Evolutionary conservation across 768 basidiomycete species (phyloP).

Genomic region (Kwoniella shandongensis): DNA sequence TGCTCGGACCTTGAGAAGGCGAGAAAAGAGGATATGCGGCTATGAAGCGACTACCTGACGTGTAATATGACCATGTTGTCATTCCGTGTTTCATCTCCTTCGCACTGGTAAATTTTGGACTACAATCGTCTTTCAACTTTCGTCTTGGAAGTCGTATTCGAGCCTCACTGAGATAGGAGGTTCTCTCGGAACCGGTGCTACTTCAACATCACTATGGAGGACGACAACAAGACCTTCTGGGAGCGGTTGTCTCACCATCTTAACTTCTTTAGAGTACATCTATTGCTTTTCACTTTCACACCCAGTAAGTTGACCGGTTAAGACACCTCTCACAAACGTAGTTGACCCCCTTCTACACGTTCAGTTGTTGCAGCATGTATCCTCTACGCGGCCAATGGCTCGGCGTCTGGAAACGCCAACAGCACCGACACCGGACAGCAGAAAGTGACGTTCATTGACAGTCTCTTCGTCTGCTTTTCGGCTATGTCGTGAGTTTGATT

Average conservation of each 20-base stretch:
- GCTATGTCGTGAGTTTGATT: conserved; percentile 45
- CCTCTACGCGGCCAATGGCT: conserved; percentile 41
- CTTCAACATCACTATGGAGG: background rate
- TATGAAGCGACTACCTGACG: too few relatives aligned
- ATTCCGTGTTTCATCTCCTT: too few relatives aligned
- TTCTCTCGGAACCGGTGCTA: too few relatives aligned
- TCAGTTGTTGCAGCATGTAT: conserved; percentile 33
- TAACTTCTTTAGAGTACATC: conserved; percentile 31
- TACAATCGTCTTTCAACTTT: too few relatives aligned
- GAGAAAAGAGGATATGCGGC: too few relatives aligned
- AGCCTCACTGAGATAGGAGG: too few relatives aligned
- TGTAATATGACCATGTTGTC: too few relatives aligned
- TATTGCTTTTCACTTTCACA: conserved; percentile 22
- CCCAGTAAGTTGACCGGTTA: conserved; percentile 14
- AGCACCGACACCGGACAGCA: conserved; percentile 18
- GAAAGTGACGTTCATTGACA: conserved; percentile 33
- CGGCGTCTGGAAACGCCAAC: conserved; percentile 27
- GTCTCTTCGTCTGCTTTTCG: conserved; percentile 42
- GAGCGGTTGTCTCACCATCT: conserved; percentile 6
- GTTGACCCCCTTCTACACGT: background rate
- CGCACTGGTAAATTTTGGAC: too few relatives aligned
- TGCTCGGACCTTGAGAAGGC: too few relatives aligned
- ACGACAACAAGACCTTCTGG: background rate
- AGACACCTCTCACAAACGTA: background rate
- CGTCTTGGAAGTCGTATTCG: too few relatives aligned